A percentile compares a stretch with the other conserved stretches of the same genome.
Conservation (phyloP, 371 early-diverging fungal species). For the Mortierella sp. region DNA sequence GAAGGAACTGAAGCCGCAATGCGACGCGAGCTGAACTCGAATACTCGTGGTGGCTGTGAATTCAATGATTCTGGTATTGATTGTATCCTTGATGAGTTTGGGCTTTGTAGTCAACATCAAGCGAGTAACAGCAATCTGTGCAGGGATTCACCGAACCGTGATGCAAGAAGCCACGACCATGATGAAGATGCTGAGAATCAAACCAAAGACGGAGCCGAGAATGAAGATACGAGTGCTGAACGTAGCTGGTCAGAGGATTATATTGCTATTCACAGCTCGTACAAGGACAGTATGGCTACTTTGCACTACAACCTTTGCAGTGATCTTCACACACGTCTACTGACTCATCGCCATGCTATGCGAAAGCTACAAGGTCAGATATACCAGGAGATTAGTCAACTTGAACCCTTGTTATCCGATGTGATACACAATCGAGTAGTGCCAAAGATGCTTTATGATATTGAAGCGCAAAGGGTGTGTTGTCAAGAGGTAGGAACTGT, state of each 20-base stretch:
- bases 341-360: neutral
- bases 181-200: neutral
- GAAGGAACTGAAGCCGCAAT: neutral
- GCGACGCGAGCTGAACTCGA: neutral
- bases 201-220: neutral
- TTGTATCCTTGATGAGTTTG: neutral
- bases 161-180: neutral
- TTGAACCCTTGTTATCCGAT: constrained; percentile 5
- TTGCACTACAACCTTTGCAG: constrained; percentile 7
- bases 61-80: neutral
- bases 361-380: constrained; percentile 4
- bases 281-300: constrained; percentile 7
- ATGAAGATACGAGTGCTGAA: neutral
- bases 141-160: neutral
- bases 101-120: neutral
- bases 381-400: neutral
- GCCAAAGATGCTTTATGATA: constrained; percentile 5
- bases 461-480: neutral
- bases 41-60: neutral
- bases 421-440: neutral
- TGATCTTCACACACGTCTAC: neutral
- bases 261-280: constrained; percentile 6
- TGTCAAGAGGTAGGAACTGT: constrained; percentile 1
- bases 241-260: neutral
- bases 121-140: neutral